These are phyloP conservation scores for Alternaria hordeiaustralica DNA, from an alignment of 2,329 filamentous ascomycete species.

Conservation along the genomic window DNA sequence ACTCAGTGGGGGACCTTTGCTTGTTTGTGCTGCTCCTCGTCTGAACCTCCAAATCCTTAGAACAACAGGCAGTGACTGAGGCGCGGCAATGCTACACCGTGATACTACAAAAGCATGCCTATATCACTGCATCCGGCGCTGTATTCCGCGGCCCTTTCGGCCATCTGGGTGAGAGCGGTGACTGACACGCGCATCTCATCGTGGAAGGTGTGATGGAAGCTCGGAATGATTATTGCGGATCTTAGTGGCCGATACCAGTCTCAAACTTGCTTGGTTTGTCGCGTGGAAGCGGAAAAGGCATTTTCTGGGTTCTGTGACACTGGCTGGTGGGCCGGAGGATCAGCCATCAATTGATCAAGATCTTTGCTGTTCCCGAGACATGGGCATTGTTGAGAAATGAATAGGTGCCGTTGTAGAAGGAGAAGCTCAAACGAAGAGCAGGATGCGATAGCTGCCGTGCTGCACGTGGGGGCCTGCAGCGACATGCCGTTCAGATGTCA, in stretches of 20 bases:
- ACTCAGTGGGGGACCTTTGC: background rate
- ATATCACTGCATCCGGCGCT: background rate
- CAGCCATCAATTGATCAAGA: slow-evolving; percentile 5
- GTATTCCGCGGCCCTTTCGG: background rate
- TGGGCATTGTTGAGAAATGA: slow-evolving; percentile 5
- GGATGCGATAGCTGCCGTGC: slow-evolving; percentile 1
- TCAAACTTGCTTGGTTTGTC: slow-evolving; percentile 33
- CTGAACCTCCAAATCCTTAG: background rate
- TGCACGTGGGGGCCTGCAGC: slow-evolving; percentile 14
- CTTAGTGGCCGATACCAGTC: slow-evolving; percentile 17
- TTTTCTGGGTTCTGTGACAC: slow-evolving; percentile 31
- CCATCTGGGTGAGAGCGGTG: slow-evolving; percentile 14
- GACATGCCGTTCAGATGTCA: background rate
- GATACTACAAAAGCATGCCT: background rate
- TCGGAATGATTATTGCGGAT: slow-evolving; percentile 19
- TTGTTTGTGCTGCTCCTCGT: background rate
- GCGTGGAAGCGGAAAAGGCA: slow-evolving; percentile 45
- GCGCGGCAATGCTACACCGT: background rate
- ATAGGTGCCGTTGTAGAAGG: background rate
- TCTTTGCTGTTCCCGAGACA: slow-evolving; percentile 2
- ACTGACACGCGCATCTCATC: slow-evolving; percentile 20
- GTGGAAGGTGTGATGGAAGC: slow-evolving; percentile 28
- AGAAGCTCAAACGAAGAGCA: background rate
- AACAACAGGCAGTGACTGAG: background rate
- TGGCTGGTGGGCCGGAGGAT: slow-evolving; percentile 19